Conservation (phyloP, 176 grass and related monocot genomes). For the Phoenix dactylifera region DNA sequence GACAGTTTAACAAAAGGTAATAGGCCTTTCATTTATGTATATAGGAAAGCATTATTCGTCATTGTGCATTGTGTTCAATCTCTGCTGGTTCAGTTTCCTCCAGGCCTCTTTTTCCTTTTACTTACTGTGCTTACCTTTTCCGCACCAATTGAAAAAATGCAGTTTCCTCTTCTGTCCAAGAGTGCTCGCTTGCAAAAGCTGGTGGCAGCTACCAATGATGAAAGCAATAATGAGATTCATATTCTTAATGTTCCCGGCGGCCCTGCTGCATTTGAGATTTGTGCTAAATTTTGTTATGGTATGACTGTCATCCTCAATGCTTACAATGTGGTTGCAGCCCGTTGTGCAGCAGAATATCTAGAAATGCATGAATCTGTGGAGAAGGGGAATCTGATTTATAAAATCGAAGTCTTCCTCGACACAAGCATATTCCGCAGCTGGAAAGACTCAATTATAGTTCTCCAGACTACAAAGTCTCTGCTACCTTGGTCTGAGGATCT, state of each 20-base stretch:
- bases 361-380: conserved; percentile 91
- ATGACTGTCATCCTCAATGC: conserved; percentile 82
- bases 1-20: too few species aligned
- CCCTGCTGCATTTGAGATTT: conserved; percentile 78
- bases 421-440: conserved; percentile 77
- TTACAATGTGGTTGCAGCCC: conserved; percentile 72
- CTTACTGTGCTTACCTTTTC: not conserved
- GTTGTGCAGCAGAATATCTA: conserved; percentile 84
- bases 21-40: too few species aligned
- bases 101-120: conserved; percentile 2
- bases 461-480: conserved; percentile 80
- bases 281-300: conserved; percentile 92
- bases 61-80: not conserved
- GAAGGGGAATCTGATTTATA: conserved; percentile 95
- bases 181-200: conserved; percentile 73
- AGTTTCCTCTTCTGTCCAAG: conserved; percentile 94
- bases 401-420: conserved; percentile 81
- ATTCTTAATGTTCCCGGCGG: conserved; percentile 83
- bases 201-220: conserved; percentile 48
- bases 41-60: too few species aligned
- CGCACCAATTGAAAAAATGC: conserved; percentile 9
- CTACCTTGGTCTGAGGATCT: conserved; percentile 89
- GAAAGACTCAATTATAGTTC: conserved; percentile 94
- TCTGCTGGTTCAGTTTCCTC: not conserved
- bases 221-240: conserved; percentile 50